phyloP scores from a whole-genome alignment of 1,284 basidiomycete species.

The Boletus hoseneyae region DNA sequence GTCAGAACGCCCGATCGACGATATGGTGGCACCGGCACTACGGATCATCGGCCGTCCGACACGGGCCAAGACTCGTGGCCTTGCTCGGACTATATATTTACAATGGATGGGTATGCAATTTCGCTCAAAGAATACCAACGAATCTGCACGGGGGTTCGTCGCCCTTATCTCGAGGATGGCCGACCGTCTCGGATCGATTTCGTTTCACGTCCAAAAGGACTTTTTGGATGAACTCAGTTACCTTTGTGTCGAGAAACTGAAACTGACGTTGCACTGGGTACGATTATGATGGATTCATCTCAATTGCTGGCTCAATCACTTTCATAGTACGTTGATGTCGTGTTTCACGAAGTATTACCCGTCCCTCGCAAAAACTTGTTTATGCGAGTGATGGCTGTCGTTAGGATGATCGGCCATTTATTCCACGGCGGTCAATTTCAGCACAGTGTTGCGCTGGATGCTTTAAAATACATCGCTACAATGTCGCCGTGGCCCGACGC shows the following conservation, averaged over 20 bases:
- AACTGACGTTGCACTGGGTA: conserved; percentile 20
- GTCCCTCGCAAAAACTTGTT: conserved; percentile 11
- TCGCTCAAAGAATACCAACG: conserved; percentile 8
- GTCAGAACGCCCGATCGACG: conserved; percentile 8
- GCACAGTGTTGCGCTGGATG: conserved; percentile 4
- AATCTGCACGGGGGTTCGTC: conserved; percentile 3
- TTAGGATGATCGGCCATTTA: conserved; percentile 18
- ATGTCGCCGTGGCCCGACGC: conserved; percentile 20
- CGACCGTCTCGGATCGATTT: conserved; percentile 7
- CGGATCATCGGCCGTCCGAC: conserved; percentile 13
- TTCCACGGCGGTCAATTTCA: conserved; percentile 15
- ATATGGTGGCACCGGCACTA: conserved; percentile 8
- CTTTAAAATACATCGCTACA: conserved; percentile 10
- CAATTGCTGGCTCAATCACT: conserved; percentile 4
- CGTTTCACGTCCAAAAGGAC: conserved; percentile 1
- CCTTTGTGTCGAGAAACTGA: conserved; percentile 18
- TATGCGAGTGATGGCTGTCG: conserved; percentile 13
- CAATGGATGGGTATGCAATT: conserved; percentile 18
- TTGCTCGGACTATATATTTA: conserved; percentile 10
- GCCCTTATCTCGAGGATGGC: conserved; percentile 10
- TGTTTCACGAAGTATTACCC: background rate
- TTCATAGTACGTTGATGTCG: conserved; percentile 11
- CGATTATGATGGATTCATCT: background rate
- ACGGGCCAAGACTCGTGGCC: conserved; percentile 6
- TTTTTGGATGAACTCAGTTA: conserved; percentile 12